Base-by-base conservation (phyloP, 2,329 filamentous ascomycete genomes). In the Fusarium sublunatum region DNA sequence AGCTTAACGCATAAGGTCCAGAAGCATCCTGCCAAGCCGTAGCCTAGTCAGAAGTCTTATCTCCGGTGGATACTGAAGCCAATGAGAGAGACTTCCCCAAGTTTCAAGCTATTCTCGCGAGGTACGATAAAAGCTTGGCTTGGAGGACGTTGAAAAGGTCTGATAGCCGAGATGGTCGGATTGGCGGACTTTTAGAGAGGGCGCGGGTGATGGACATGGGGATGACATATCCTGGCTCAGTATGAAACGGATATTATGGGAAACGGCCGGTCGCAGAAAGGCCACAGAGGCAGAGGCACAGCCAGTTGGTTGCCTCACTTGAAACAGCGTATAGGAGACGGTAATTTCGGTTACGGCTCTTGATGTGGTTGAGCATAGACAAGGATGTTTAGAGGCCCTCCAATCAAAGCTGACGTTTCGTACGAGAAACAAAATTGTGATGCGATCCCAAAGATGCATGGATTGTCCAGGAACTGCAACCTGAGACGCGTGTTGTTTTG, bases 121-220 rank as follows among this genome's bases (percentile, higher is more conserved):
- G 42, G 53, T 35, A 26, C 5, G 43, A 51, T 50, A 28, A 45
- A 46, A 41, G n/a, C 54, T 53, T 50, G 48, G 28, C 41, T 10
- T n/a, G 19, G 35, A 53, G 53, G 40, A 53, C 61, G 45, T 61
- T 58, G 32, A 48, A 57, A 53, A 36, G 47, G 44, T 48, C 44
- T 38, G 50, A 28, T 34, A 49, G 50, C 40, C 41, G 35, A 32
- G 29, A 26, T 40, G 44, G 22, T 46, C 19, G 42, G 48, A 61
- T 64, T 59, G 58, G 61, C 43, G 66, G 64, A 36, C 13, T 59
- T 58, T 61, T 46, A 45, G 15, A 47, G 32, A 32, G 34, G 26
- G 32, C 39, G 36, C n/a, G 35, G 50, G 19, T 56, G 38, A 45
- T 50, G 46, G 54, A 26, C 35, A 57, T 55, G 55, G 55, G 46